Evolutionary conservation across 306 rosid species (phyloP), one percentile per base, ranked within the genome.

Genomic region (Arachis hypogaea): DNA sequence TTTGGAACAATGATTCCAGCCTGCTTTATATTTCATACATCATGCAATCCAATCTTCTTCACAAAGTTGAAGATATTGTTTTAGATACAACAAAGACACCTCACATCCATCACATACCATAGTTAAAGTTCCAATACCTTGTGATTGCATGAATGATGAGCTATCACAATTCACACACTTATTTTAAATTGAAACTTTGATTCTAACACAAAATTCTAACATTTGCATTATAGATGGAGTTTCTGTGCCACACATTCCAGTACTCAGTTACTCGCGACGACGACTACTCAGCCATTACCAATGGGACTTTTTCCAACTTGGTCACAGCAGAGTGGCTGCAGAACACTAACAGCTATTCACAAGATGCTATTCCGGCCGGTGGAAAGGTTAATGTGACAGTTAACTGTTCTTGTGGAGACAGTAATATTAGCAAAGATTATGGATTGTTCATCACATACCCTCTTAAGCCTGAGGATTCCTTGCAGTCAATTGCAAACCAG

Each of bases 361-460:
- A 59, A 30, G 66, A 7, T 14, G 29, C 28, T 30, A 69, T 93
- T 75, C 90, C 85, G 8, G 8, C 58, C 63, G 3, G 10, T 7
- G 71, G 14, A 47, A 46, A 18, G 4, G 5, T 90, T 42, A 84
- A 83, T 61, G 96, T 85, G 1, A 66, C 80, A 33, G 82, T 90
- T 75, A 90, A 88, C 33, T 93, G 96, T 81, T 79, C 89, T 0
- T 93, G 96, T 73, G 98, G 96, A 72, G 5, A 88, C 33, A 76
- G 84, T 5, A 3, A 30, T 0, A 72, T 93, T 83, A 83, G 92
- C 0, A 51, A 69, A 71, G 74, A 74, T 0, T 90, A 82, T 66
- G 96, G 96, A 12, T 73, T 88, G 93, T 93, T 93, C 61, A 58
- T 84, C 56, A 88, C 96, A 2, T 90, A 88, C 62, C 96, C 95